Evolutionary conservation across 2,329 filamentous ascomycete genomes (phyloP).

Genomic region (Pseudogymnoascus sp.): DNA sequence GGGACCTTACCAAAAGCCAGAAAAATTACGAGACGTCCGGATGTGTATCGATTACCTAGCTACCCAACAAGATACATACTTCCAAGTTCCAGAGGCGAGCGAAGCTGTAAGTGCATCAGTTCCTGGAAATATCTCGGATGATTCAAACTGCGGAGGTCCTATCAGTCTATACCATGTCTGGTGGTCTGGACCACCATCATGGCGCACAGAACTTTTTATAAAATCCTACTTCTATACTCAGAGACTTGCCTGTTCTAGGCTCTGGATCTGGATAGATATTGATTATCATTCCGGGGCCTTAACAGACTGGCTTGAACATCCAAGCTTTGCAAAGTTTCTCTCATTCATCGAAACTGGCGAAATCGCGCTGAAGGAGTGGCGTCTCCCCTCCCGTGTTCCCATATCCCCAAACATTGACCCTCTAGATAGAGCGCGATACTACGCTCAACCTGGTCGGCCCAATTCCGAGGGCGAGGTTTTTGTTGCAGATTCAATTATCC

Average conservation of each 20-base stretch:
- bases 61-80: background rate
- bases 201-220: background rate
- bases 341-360: background rate
- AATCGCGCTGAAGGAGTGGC: background rate
- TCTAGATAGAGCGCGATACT: background rate
- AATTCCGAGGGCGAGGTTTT: slow-evolving; percentile 1
- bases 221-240: slow-evolving; percentile 4
- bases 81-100: background rate
- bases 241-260: background rate
- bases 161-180: slow-evolving; percentile 2
- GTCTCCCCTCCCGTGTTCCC: background rate
- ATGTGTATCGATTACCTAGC: background rate
- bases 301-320: background rate
- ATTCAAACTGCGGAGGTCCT: background rate
- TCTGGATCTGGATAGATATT: background rate
- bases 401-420: background rate
- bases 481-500: background rate
- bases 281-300: background rate
- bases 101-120: background rate
- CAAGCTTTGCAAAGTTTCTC: background rate
- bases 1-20: background rate
- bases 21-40: background rate
- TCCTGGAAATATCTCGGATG: background rate
- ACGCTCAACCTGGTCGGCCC: background rate
- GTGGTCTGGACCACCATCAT: background rate